Base-by-base conservation (phyloP, 2,329 filamentous ascomycete genomes). In the Monilinia aucupariae region DNA sequence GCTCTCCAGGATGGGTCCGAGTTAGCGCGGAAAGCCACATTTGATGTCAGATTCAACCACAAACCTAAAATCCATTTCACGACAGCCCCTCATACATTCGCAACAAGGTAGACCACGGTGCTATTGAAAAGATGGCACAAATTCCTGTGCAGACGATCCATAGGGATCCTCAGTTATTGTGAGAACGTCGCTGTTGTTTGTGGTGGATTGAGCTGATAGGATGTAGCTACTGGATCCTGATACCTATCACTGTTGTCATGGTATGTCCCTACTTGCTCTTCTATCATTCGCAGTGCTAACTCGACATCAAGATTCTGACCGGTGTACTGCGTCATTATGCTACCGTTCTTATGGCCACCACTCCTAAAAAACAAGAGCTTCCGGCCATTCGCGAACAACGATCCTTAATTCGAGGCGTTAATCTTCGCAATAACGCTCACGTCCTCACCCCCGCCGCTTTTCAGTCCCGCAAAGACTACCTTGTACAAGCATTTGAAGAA, bases 211-310 rank as follows among this genome's bases (percentile, higher is more conserved):
- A 62, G 59, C 66, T 65, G 63, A 74, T 74, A 54, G 64, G 22
- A 62, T 61, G 61, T 72, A 99, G 94, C 80, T 97, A 97, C 82
- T 99, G 94, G 94, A 99, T 99, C 78, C 83, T 99, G 65, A 88
- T 97, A 67, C 94, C 94, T 66, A 99, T 99, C 76, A 96, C 93
- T 53, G 83, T 96, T 71, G 94, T 99, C 74, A 99, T 99, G 96
- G 88, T 90, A 79, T 63, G 73, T 63, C 47, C 20, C 27, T 34
- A 32, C 41, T 47, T 53, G 47, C 41, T 32, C 39, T 43, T 50
- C 25, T 50, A 22, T 47, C 22, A 37, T 48, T 52, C 4, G 5
- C 17, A 12, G 25, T 37, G 30, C 55, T 61, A 61, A 64, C 41
- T 25, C 30, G 1, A 6, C 50, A 64, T 65, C 39, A 68, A 90